A percentile compares a stretch with the other conserved stretches of the same genome.
Evolutionary conservation across 2,329 filamentous ascomycete species (phyloP).

Genomic region (Venturia nashicola): DNA sequence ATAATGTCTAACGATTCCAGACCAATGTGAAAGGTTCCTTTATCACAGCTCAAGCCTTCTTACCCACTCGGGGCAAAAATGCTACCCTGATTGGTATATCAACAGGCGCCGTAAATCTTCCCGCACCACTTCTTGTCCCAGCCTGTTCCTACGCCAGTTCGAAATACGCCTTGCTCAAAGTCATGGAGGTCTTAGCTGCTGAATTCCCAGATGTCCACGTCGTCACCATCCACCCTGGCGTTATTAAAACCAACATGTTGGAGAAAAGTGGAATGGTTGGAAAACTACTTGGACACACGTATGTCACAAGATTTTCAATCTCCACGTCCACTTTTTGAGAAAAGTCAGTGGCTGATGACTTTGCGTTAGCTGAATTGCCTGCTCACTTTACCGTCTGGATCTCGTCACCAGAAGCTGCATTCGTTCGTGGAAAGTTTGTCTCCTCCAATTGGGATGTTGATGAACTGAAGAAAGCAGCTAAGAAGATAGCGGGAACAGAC

Average conservation of each 20-base stretch:
- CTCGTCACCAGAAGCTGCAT: constrained; percentile 17
- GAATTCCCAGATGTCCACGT: constrained; percentile 24
- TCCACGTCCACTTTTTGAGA: not conserved
- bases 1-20: not conserved
- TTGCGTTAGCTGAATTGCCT: constrained; percentile 15
- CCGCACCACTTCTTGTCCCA: not conserved
- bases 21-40: constrained; percentile 6
- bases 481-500: constrained; percentile 13
- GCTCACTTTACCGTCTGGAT: constrained; percentile 22
- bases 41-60: constrained; percentile 1
- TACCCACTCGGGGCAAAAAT: not conserved
- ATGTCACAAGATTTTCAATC: not conserved
- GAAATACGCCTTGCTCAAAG: constrained; percentile 22
- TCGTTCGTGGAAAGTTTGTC: constrained; percentile 13
- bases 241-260: constrained; percentile 24
- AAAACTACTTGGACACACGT: constrained; percentile 1
- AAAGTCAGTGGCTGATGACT: not conserved
- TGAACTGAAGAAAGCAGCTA: constrained; percentile 16
- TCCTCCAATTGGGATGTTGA: constrained; percentile 22
- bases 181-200: constrained; percentile 20
- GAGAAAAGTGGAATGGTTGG: not conserved
- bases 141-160: constrained; percentile 22
- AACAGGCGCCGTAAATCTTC: not conserved
- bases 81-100: not conserved
- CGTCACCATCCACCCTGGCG: constrained; percentile 22